These are phyloP conservation scores for Endocalyx cinctus DNA, from an alignment of 2,329 filamentous ascomycete species.

Conservation along the genomic window DNA sequence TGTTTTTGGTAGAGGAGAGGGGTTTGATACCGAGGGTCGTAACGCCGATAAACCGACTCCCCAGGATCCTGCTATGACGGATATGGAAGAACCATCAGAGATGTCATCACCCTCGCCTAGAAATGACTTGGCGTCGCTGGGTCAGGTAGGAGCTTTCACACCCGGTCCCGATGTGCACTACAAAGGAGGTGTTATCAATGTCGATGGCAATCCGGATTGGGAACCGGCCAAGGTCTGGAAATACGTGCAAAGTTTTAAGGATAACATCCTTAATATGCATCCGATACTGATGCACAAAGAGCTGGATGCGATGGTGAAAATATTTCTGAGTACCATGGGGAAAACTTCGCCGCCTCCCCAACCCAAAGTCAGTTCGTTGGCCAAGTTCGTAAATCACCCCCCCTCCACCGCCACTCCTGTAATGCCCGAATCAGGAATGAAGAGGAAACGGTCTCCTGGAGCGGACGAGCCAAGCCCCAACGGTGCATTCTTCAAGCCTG, in stretches of 20 bases:
- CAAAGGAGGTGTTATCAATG: slow-evolving; percentile 33
- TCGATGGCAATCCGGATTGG: slow-evolving; percentile 52
- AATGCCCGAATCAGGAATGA: slow-evolving; percentile 30
- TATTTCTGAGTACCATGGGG: slow-evolving; percentile 48
- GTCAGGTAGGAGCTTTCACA: slow-evolving; percentile 50
- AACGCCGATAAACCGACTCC: slow-evolving; percentile 40
- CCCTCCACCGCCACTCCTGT: slow-evolving; percentile 18
- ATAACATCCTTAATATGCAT: slow-evolving; percentile 61
- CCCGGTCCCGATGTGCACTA: slow-evolving; percentile 32
- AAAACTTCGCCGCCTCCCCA: slow-evolving; percentile 17
- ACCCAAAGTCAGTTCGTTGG: slow-evolving; percentile 15
- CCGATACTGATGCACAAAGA: slow-evolving; percentile 53
- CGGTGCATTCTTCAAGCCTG: slow-evolving; percentile 35
- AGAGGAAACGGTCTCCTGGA: slow-evolving; percentile 52
- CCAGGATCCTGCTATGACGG: slow-evolving; percentile 29
- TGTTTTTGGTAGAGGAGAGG: slow-evolving; percentile 76
- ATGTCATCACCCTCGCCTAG: slow-evolving; percentile 50
- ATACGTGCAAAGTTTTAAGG: slow-evolving; percentile 54
- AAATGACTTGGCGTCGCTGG: slow-evolving; percentile 53
- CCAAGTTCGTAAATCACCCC: slow-evolving; percentile 26
- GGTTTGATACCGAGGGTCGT: slow-evolving; percentile 49
- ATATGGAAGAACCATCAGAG: slow-evolving; percentile 42
- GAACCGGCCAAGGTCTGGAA: slow-evolving; percentile 43
- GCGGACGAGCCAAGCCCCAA: slow-evolving; percentile 23
- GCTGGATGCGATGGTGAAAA: slow-evolving; percentile 47